Evolutionary conservation across 306 rosid species (phyloP).

Genomic region (Clitoria ternatea): DNA sequence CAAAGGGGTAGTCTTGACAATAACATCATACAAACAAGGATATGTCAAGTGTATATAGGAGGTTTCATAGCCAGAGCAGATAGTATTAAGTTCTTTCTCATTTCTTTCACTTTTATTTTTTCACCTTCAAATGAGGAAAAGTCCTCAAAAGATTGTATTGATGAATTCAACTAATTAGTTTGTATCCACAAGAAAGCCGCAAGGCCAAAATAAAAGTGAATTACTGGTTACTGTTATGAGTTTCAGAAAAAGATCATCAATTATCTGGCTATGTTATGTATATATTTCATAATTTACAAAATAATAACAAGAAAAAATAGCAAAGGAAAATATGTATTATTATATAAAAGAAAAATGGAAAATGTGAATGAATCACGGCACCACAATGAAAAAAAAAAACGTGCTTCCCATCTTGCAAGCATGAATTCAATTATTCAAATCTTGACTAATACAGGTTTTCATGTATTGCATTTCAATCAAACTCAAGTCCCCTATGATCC

Average conservation of each 20-base stretch:
- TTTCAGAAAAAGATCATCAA: neutral
- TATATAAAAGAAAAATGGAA: neutral
- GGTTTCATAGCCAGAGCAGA: constrained; percentile 24
- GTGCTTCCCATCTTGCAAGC: constrained; percentile 41
- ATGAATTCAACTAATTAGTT: constrained; percentile 18
- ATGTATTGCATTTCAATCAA: constrained; percentile 10
- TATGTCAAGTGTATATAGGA: constrained; percentile 49
- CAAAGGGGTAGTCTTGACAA: constrained; percentile 29
- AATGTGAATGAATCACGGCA: constrained; percentile 22
- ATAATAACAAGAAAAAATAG: neutral
- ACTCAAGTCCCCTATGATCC: constrained; percentile 2
- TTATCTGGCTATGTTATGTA: neutral
- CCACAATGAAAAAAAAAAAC: neutral
- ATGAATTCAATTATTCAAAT: constrained; percentile 30
- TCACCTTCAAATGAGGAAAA: constrained; percentile 28
- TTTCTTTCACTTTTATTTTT: neutral
- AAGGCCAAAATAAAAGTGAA: constrained; percentile 28
- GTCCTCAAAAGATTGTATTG: constrained; percentile 32
- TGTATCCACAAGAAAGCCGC: constrained; percentile 25
- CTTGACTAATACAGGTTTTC: constrained; percentile 18
- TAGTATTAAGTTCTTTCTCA: constrained; percentile 25
- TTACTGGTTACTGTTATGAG: neutral
- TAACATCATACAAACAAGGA: constrained; percentile 19
- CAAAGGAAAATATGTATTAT: neutral
- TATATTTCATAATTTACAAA: neutral